Conservation (phyloP, 768 basidiomycete genomes). For the Lyophyllum atratum region DNA sequence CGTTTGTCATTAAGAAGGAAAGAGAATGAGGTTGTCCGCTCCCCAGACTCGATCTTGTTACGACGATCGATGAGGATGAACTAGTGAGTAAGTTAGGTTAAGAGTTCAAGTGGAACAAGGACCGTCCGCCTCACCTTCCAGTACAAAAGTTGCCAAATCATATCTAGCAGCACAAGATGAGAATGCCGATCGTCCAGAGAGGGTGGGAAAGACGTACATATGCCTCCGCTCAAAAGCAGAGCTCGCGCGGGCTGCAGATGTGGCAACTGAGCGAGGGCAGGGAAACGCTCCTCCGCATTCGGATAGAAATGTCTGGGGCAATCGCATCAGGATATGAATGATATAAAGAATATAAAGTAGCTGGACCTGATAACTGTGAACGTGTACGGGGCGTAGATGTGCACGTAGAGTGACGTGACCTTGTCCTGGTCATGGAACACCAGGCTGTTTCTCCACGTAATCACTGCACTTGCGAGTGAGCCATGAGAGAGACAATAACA, state of each 20-base stretch:
- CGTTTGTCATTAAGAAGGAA: constrained; percentile 88
- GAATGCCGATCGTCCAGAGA: background rate
- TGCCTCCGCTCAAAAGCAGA: constrained; percentile 75
- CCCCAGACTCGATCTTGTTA: constrained; percentile 88
- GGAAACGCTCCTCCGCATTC: constrained; percentile 77
- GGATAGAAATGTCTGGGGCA: constrained; percentile 84
- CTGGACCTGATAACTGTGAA: constrained; percentile 88
- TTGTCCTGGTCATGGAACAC: constrained; percentile 98
- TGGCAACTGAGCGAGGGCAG: constrained; percentile 73
- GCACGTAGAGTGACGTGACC: constrained; percentile 92
- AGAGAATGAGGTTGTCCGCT: constrained; percentile 88
- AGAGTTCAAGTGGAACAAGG: background rate
- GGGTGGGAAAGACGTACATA: constrained; percentile 60
- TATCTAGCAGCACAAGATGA: constrained; percentile 51
- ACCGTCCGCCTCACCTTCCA: constrained; percentile 80
- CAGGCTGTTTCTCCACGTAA: constrained; percentile 97
- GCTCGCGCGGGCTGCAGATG: constrained; percentile 71
- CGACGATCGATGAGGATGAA: constrained; percentile 88
- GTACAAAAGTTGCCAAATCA: constrained; percentile 91
- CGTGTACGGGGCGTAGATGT: constrained; percentile 89
- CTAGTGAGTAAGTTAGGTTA: constrained; percentile 31
- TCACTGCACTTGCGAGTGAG: constrained; percentile 88
- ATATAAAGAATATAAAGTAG: background rate
- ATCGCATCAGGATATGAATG: background rate
- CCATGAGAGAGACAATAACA: constrained; percentile 94